phyloP scores from a whole-genome alignment of 2,329 filamentous ascomycete genomes.

The Sclerotinia glacialis region DNA sequence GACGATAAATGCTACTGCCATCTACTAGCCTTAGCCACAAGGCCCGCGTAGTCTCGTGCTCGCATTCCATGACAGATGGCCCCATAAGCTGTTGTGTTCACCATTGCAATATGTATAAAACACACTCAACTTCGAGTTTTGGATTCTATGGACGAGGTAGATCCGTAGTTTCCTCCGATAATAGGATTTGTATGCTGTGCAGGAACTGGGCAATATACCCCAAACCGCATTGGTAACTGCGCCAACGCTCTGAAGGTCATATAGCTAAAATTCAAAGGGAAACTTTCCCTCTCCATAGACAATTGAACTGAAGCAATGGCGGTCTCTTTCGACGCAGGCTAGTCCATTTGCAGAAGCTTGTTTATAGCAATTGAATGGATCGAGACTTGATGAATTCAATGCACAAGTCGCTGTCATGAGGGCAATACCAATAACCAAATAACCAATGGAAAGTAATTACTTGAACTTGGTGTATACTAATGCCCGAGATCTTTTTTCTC shows the following conservation, averaged over 20 bases:
- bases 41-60: neutral
- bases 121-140: slow-evolving; percentile 4
- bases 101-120: neutral
- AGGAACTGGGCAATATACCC: neutral
- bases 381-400: neutral
- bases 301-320: neutral
- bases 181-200: neutral
- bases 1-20: neutral
- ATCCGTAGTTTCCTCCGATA: too few species aligned
- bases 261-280: neutral
- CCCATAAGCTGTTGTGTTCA: neutral
- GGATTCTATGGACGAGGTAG: neutral
- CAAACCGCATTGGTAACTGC: neutral
- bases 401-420: neutral
- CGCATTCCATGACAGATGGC: neutral
- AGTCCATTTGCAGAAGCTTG: neutral
- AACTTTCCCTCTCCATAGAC: neutral
- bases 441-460: neutral
- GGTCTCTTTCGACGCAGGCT: neutral
- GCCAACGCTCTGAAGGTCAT: neutral
- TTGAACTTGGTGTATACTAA: neutral
- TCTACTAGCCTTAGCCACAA: neutral
- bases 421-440: neutral
- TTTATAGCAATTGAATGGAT: neutral
- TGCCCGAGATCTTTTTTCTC: neutral